Evolutionary conservation across 1,139 yeast species (phyloP), one percentile per base, ranked within the genome.

Genomic region (Meyerozyma carpophila): DNA sequence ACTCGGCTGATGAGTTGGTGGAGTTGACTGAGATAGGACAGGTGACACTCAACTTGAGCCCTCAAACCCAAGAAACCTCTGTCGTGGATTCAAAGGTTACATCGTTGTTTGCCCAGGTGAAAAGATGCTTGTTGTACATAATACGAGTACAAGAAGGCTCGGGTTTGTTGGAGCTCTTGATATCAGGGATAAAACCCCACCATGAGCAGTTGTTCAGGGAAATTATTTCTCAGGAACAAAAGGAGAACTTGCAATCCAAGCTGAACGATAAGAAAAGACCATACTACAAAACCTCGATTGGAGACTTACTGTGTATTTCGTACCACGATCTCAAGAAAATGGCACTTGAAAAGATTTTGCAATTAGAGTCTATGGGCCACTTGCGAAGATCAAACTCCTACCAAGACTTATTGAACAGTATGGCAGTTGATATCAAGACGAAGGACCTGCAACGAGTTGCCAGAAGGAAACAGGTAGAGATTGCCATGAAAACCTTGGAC

Each of bases 341-440:
- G 56, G 84, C 96, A 0, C 66, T 94, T 41, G 93, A 86, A 53
- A 77, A 84, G 42, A 74, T 93, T 3, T 69, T 90, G 44, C 88
- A 89, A 53, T 68, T 93, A 43, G 98, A 91, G 58, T 62, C 76
- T 1, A 66, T 79, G 59, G 93, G 91, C 2, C 67, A 75, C 41
- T 74, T 90, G 10, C 69, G 84, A 3, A 74, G 95, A 46, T 68
- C 73, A 18, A 81, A 88, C 57, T 81, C 86, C 28, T 89, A 84
- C 61, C 98, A 93, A 59, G 82, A 77, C 21, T 61, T 93, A 24
- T 66, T 93, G 47, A 90, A 90, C 57, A 89, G 86, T 49, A 84
- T 93, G 48, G 96, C 96, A 0, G 66, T 77, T 43, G 97, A 94
- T 52, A 89, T 93, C 53, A 82, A 83, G 56, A 81, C 88, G 36